These are phyloP conservation scores for Rhexocercosporidium sp. DNA, from an alignment of 2,329 filamentous ascomycete genomes.

Conservation along the genomic window DNA sequence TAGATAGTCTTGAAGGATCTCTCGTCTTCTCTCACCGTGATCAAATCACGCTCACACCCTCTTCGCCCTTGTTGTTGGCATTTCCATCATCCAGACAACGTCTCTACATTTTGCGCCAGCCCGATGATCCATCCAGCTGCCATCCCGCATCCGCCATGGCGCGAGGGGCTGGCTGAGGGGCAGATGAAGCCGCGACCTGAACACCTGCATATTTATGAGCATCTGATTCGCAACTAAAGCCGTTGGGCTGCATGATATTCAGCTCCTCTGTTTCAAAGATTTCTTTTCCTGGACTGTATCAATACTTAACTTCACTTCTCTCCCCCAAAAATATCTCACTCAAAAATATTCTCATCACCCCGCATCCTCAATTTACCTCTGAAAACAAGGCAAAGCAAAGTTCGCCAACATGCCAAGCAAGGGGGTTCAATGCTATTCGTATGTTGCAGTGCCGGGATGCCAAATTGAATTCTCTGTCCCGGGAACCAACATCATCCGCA, in stretches of 20 bases:
- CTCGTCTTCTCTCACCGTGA: background rate
- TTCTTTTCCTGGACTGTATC: background rate
- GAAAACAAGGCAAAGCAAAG: background rate
- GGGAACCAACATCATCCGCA: conserved; percentile 41
- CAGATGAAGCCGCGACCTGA: background rate
- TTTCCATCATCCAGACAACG: background rate
- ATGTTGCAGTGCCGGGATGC: conserved; percentile 47
- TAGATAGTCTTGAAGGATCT: background rate
- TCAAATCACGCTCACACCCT: background rate
- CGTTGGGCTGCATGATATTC: conserved; percentile 1
- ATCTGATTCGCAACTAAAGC: background rate
- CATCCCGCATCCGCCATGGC: background rate
- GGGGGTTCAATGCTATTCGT: conserved; percentile 47
- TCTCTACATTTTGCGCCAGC: background rate
- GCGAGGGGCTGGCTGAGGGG: conserved; percentile 9
- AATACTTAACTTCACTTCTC: background rate
- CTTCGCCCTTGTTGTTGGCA: background rate
- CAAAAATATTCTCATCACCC: background rate
- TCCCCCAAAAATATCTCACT: background rate
- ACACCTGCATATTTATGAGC: background rate
- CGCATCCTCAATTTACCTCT: background rate
- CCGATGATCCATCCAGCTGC: conserved; percentile 4
- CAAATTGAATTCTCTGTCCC: conserved; percentile 53
- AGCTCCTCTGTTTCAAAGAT: background rate
- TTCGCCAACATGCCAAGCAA: conserved; percentile 48